A percentile compares a stretch with the other conserved stretches of the same genome.
phyloP scores from a whole-genome alignment of 1,284 basidiomycete genomes.

The Albatrellus sp. region DNA sequence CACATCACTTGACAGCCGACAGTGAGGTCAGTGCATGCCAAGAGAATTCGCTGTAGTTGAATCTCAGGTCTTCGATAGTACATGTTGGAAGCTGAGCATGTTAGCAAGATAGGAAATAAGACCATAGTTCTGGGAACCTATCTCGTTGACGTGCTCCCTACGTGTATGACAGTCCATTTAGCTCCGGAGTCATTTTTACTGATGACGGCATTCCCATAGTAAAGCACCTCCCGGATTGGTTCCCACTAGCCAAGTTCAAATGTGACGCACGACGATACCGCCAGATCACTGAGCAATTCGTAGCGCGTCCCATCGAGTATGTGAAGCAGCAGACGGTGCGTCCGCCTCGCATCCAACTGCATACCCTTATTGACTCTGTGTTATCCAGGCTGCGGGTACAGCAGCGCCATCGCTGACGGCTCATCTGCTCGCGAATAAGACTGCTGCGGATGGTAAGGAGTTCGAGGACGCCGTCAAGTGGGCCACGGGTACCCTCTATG shows the following conservation, averaged over 20 bases:
- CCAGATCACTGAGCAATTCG: conserved; percentile 13
- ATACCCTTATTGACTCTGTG: neutral
- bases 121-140: conserved; percentile 15
- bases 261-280: conserved; percentile 13
- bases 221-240: neutral
- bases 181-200: neutral
- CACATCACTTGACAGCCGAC: neutral
- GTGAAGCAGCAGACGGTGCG: conserved; percentile 17
- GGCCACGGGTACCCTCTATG: conserved; percentile 16
- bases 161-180: conserved; percentile 23
- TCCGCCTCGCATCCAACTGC: neutral
- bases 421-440: conserved; percentile 13
- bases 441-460: conserved; percentile 12
- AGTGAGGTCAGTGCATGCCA: neutral
- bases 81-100: too few species aligned
- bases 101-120: too few species aligned
- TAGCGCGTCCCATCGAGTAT: conserved; percentile 15
- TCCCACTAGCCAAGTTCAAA: too few species aligned
- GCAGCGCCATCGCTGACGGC: too few species aligned
- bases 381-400: conserved; percentile 12
- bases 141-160: conserved; percentile 46
- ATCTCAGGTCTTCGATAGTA: too few species aligned
- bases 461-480: conserved; percentile 16
- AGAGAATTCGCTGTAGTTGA: neutral
- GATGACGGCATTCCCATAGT: neutral